A percentile compares a stretch with the other conserved stretches of the same genome.
Evolutionary conservation across 768 basidiomycete species (phyloP).

Genomic region (Phaeolepiota aurea): DNA sequence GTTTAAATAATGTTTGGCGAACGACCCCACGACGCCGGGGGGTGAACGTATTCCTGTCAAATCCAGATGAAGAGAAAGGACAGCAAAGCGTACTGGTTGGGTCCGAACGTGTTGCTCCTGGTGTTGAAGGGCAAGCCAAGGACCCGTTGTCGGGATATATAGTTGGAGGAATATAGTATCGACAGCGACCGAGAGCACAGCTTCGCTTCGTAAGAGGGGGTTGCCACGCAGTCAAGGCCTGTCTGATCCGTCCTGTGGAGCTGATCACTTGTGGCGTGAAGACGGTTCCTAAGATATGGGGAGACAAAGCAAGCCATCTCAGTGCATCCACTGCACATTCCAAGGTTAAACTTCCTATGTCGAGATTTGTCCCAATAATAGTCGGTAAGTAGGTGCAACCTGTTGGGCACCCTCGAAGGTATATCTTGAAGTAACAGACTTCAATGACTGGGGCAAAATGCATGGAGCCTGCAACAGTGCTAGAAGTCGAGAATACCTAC

Average conservation of each 20-base stretch:
- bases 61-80: no score
- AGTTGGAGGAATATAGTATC: slow-evolving; percentile 21
- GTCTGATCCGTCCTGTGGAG: slow-evolving; percentile 16
- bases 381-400: slow-evolving; percentile 35
- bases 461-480: slow-evolving; percentile 6
- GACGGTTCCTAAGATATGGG: slow-evolving; percentile 21
- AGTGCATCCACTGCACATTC: background rate
- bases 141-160: slow-evolving; percentile 32
- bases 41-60: no score
- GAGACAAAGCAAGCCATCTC: no score
- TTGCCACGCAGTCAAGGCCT: slow-evolving; percentile 16
- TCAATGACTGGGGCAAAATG: slow-evolving; percentile 33
- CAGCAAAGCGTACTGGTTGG: slow-evolving; percentile 21
- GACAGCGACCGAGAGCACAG: slow-evolving; percentile 12
- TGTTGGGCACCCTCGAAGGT: slow-evolving; percentile 23
- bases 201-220: slow-evolving; percentile 17
- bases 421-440: slow-evolving; percentile 32
- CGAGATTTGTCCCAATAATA: slow-evolving; percentile 34
- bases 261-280: slow-evolving; percentile 19
- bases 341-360: slow-evolving; percentile 29
- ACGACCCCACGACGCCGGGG: no score
- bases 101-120: slow-evolving; percentile 35
- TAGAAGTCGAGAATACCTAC: slow-evolving; percentile 2
- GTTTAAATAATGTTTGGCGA: no score
- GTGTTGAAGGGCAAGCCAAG: slow-evolving; percentile 38